Conservation (phyloP, 345 rosid species). For the Syzygium jambos region DNA sequence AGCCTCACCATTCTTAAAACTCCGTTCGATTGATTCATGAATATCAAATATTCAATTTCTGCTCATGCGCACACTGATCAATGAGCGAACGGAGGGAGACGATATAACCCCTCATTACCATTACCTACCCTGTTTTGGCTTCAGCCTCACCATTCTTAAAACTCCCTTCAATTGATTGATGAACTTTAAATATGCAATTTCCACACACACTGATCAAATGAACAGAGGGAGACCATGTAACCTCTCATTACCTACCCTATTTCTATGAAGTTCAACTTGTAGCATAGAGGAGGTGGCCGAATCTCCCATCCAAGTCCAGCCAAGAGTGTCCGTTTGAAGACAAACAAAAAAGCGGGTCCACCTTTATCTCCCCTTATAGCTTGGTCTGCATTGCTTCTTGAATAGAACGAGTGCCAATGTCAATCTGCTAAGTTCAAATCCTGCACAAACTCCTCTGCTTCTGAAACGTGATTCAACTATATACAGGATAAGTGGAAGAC, state of each 20-base stretch:
- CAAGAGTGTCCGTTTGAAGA: not conserved
- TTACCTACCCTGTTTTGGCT: not conserved
- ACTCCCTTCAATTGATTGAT: not conserved
- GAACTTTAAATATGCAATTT: not conserved
- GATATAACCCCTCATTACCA: not conserved
- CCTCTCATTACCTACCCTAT: not conserved
- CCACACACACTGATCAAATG: not conserved
- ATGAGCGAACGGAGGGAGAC: not conserved
- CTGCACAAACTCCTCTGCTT: not conserved
- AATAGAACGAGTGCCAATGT: not conserved
- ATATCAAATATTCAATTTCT: not conserved
- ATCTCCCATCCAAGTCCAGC: not conserved
- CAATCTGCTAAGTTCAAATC: not conserved
- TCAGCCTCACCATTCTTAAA: not conserved
- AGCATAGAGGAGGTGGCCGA: not conserved
- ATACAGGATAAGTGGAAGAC: slow-evolving; percentile 98
- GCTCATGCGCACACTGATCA: not conserved
- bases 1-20: not conserved
- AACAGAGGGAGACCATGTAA: not conserved
- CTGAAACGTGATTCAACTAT: not conserved
- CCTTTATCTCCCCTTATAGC: not conserved
- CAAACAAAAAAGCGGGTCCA: not conserved
- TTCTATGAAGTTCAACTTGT: not conserved
- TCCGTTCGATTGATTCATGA: not conserved
- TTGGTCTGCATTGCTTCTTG: not conserved